Conservation (phyloP, 352 stramenopile species). For the Elongisporangium senticosum region DNA sequence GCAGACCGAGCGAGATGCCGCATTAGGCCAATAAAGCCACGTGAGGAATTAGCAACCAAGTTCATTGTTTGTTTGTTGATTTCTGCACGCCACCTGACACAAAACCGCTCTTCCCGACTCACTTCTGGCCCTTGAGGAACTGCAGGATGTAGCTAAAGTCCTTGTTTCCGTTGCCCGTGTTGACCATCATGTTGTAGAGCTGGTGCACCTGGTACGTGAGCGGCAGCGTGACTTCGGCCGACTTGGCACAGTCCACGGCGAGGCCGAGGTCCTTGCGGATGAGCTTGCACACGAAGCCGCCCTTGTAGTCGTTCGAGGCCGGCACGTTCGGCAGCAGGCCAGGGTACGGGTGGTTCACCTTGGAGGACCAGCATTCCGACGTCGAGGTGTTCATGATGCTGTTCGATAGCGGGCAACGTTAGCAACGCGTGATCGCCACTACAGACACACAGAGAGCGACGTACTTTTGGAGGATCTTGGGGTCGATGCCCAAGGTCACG, state of each 20-base stretch:
- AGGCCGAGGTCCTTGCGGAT: constrained; percentile 98
- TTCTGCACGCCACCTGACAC: background rate
- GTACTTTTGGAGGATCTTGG: constrained; percentile 83
- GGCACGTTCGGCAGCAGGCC: constrained; percentile 88
- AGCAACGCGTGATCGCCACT: background rate
- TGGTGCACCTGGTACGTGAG: constrained; percentile 73
- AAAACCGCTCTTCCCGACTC: constrained; percentile 8
- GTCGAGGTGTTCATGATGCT: constrained; percentile 97
- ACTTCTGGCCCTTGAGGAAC: constrained; percentile 76
- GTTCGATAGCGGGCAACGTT: background rate
- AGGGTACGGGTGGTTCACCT: constrained; percentile 94
- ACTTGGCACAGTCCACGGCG: constrained; percentile 88
- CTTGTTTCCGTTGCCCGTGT: constrained; percentile 69
- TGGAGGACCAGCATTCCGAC: constrained; percentile 94
- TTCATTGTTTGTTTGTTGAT: constrained; percentile 14
- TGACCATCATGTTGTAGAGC: constrained; percentile 82
- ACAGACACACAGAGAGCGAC: background rate
- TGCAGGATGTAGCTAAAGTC: constrained; percentile 84
- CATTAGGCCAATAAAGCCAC: constrained; percentile 41
- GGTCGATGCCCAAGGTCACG: constrained; percentile 92
- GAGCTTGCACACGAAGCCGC: constrained; percentile 87
- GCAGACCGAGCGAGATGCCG: constrained; percentile 73
- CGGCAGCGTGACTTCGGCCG: constrained; percentile 69
- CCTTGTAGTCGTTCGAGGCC: constrained; percentile 84
- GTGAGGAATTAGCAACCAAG: constrained; percentile 1